A percentile compares a stretch with the other conserved stretches of the same genome.
These are phyloP conservation scores for Eleusine indica DNA, from an alignment of 176 grass and related monocot genomes.

Conservation along the genomic window DNA sequence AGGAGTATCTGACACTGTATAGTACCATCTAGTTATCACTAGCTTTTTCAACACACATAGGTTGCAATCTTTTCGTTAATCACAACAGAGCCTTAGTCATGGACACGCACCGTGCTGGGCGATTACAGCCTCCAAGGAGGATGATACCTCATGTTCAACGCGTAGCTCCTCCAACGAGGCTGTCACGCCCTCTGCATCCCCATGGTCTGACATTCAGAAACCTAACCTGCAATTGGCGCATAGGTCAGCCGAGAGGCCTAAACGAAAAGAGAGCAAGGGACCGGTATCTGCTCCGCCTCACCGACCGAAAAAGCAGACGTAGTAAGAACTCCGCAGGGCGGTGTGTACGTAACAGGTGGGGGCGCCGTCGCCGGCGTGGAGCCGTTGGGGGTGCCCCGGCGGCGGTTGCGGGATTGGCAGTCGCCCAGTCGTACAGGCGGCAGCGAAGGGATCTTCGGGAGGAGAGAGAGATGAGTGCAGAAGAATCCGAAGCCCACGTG, in stretches of 20 bases:
- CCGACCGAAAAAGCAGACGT: not conserved
- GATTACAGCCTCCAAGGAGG: not conserved
- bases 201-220: slow-evolving; percentile 7
- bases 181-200: slow-evolving; percentile 5
- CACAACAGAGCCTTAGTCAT: not conserved
- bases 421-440: too few species aligned
- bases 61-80: not conserved
- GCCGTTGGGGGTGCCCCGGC: not conserved
- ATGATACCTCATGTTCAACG: slow-evolving; percentile 20
- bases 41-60: not conserved
- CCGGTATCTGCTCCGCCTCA: not conserved
- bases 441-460: not conserved
- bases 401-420: not conserved
- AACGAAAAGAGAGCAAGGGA: not conserved
- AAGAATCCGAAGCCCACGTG: not conserved
- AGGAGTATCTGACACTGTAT: not conserved
- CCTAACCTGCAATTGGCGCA: not conserved
- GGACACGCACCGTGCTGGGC: slow-evolving; percentile 21
- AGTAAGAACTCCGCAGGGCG: not conserved
- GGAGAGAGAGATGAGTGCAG: not conserved
- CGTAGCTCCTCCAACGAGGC: slow-evolving; percentile 22
- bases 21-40: not conserved
- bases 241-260: not conserved
- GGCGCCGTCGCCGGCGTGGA: not conserved
- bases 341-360: not conserved